Conservation (phyloP, 1,139 yeast species). For the Scheffersomyces stambukii region DNA sequence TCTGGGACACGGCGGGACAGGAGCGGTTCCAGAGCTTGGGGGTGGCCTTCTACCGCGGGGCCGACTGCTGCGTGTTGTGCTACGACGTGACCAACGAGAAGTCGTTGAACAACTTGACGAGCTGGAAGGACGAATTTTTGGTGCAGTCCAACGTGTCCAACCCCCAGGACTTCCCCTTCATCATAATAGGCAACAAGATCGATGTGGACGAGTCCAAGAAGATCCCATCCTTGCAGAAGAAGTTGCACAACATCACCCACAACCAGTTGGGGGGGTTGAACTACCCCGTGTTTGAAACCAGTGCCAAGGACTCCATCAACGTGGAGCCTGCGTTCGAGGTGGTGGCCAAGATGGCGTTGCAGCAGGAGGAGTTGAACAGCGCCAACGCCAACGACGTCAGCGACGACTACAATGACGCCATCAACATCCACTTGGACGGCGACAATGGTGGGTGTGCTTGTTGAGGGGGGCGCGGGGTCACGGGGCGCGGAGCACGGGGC, state of each 20-base stretch:
- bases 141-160: slow-evolving; percentile 90
- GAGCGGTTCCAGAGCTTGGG: slow-evolving; percentile 96
- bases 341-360: slow-evolving; percentile 90
- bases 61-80: slow-evolving; percentile 95
- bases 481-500: too few relatives aligned
- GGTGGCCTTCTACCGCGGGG: slow-evolving; percentile 96
- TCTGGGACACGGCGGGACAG: slow-evolving; percentile 99
- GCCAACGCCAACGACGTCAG: slow-evolving; percentile 72
- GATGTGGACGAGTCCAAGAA: slow-evolving; percentile 92
- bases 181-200: slow-evolving; percentile 89
- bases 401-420: slow-evolving; percentile 89
- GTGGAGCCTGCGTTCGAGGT: slow-evolving; percentile 96
- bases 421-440: slow-evolving; percentile 86
- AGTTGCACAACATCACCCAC: slow-evolving; percentile 81
- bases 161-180: slow-evolving; percentile 94
- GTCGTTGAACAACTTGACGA: slow-evolving; percentile 81
- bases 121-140: slow-evolving; percentile 94
- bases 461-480: too few relatives aligned
- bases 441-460: slow-evolving; percentile 79
- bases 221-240: slow-evolving; percentile 69
- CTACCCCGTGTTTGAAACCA: slow-evolving; percentile 89
- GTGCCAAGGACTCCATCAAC: slow-evolving; percentile 91
- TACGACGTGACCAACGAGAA: slow-evolving; percentile 92
- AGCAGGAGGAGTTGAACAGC: slow-evolving; percentile 85
- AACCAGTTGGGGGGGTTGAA: slow-evolving; percentile 69